A percentile compares a stretch with the other conserved stretches of the same genome.
Conservation (phyloP, 805 yeast species). For the Ogataea degrootiae region DNA sequence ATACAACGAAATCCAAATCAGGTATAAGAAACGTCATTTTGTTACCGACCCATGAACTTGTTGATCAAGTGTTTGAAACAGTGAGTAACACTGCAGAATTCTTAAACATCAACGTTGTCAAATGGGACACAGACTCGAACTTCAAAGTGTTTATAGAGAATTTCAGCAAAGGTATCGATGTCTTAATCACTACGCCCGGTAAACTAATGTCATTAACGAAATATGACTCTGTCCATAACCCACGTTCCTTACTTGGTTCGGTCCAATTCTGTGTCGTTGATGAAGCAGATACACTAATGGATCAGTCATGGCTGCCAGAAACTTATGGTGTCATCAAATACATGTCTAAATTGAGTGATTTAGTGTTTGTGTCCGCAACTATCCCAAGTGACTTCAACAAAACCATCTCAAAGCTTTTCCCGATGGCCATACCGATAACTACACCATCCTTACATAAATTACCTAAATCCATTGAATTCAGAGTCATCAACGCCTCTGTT, state of each 20-base stretch:
- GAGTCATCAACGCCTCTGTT: constrained; percentile 68
- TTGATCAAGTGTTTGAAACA: constrained; percentile 65
- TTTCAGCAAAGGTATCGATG: constrained; percentile 57
- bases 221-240: constrained; percentile 28
- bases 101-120: constrained; percentile 42
- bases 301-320: constrained; percentile 66
- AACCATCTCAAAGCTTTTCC: constrained; percentile 56
- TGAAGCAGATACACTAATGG: constrained; percentile 92
- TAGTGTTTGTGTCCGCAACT: constrained; percentile 85
- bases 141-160: constrained; percentile 47
- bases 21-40: constrained; percentile 68
- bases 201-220: constrained; percentile 41
- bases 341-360: constrained; percentile 49
- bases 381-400: constrained; percentile 74
- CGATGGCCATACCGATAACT: constrained; percentile 58
- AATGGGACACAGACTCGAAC: constrained; percentile 60
- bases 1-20: constrained; percentile 27
- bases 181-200: constrained; percentile 82
- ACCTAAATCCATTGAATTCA: constrained; percentile 70
- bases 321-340: constrained; percentile 52
- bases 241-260: constrained; percentile 35
- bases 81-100: constrained; percentile 29
- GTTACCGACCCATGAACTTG: constrained; percentile 86
- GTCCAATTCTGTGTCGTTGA: constrained; percentile 70
- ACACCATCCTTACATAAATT: constrained; percentile 82